Evolutionary conservation across 2,329 filamentous ascomycete species (phyloP), one percentile per base, ranked within the genome.

Genomic region (Nothophoma quercina): DNA sequence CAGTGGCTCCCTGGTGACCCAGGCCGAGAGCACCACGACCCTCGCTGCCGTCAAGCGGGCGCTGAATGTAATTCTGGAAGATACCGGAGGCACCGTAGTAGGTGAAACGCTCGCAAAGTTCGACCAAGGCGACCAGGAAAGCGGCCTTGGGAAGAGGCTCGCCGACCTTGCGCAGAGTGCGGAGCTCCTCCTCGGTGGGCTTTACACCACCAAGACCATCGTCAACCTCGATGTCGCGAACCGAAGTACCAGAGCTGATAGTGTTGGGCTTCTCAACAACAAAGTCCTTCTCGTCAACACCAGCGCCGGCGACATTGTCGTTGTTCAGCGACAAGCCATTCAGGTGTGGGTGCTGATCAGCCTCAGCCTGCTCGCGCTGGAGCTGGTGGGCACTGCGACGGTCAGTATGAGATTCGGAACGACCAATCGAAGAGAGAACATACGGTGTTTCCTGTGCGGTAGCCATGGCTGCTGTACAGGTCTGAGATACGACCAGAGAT

Each of bases 41-140:
- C 18, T 73, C 66, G 39, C 71, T 70, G 15, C 70, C 69, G 51
- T 70, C 68, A 15, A 67, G 66, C 19, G 75, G 74, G 30, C 69
- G 67, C 60, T 79, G 73, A 53, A 80, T 77, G 64, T 81, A 81
- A 68, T 81, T 81, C 59, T 80, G 78, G 65, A 81, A 81, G 22
- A 79, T 72, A 58, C 78, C 78, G 35, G 74, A 76, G 7, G 78
- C 74, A 28, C 73, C 74, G 52, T 76, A 77, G 67, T 75, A 81
- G n/a, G 78, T 78, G 62, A 80, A 81, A 5, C 79, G 74, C 62
- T 81, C 79, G 65, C 77, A 79, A 3, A 81, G 65, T 63, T 81
- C 79, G 41, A 81, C 77, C 21, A 80, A 62, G n/a, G 78, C 78
- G 43, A 81, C 75, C 15, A 81, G 59, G 60, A 78, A 81, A 21